Percentiles rank a stretch among this genome's conserved stretches.
Conservation (phyloP, 176 grass and related monocot species). For the Oryza australiensis region DNA sequence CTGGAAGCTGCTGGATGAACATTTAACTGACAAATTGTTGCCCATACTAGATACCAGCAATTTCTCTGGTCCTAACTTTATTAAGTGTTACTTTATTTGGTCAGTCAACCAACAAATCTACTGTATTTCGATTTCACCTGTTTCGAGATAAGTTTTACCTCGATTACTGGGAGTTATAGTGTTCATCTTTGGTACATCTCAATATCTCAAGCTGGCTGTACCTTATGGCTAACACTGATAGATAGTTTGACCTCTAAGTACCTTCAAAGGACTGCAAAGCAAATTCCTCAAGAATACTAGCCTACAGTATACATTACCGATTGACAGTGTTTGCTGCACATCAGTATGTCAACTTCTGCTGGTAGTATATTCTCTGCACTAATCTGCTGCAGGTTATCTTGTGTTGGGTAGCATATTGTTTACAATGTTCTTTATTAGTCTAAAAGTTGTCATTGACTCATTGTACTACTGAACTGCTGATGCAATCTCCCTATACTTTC, state of each 20-base stretch:
- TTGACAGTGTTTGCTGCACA: background rate
- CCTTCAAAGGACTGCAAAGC: background rate
- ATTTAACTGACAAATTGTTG: constrained; percentile 6
- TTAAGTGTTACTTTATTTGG: background rate
- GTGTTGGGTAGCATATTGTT: constrained; percentile 4
- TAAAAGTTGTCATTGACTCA: background rate
- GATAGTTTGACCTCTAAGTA: background rate
- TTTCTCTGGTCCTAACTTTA: background rate
- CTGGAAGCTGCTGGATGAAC: background rate
- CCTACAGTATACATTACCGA: background rate
- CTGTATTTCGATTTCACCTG: background rate
- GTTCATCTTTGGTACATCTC: background rate
- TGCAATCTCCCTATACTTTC: background rate
- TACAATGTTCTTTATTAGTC: background rate
- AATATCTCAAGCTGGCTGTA: background rate
- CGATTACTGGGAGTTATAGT: background rate
- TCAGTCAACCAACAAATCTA: background rate
- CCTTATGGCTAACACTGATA: background rate
- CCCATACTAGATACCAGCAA: background rate
- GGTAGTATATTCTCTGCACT: background rate
- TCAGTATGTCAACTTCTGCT: background rate
- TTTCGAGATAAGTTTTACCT: background rate
- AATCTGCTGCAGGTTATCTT: background rate
- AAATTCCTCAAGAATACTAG: background rate
- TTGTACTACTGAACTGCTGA: background rate